Evolutionary conservation across 495 filamentous ascomycete genomes (phyloP).

Genomic region (Daldinia concentrica): DNA sequence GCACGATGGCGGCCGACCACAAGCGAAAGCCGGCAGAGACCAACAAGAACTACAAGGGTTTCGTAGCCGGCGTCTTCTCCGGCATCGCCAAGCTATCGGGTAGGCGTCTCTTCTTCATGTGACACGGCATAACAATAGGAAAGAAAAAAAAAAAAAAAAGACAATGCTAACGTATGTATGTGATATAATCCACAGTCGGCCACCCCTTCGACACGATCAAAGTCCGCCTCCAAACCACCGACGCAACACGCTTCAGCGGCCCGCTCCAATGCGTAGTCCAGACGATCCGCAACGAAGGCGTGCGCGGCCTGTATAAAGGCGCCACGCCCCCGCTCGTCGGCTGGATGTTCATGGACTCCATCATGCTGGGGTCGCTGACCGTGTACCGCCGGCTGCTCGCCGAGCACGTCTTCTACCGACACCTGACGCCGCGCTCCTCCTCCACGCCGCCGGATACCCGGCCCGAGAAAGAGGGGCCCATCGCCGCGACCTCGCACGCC

Average conservation of each 20-base stretch:
- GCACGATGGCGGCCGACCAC: constrained; percentile 43
- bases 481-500: constrained; percentile 31
- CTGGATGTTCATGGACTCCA: constrained; percentile 98
- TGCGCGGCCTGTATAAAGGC: constrained; percentile 86
- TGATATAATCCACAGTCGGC: constrained; percentile 48
- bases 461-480: constrained; percentile 30
- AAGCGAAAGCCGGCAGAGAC: constrained; percentile 39
- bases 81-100: constrained; percentile 91
- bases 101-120: constrained; percentile 50
- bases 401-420: constrained; percentile 73
- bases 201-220: constrained; percentile 93
- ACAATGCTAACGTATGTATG: background rate
- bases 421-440: constrained; percentile 56
- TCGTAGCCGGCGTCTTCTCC: constrained; percentile 92
- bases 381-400: constrained; percentile 85
- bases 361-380: constrained; percentile 93
- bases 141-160: background rate
- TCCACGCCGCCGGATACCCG: background rate
- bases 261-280: constrained; percentile 86
- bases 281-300: constrained; percentile 81
- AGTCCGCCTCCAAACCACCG: constrained; percentile 91
- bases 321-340: constrained; percentile 90
- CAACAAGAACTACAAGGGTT: constrained; percentile 79
- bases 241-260: constrained; percentile 78
- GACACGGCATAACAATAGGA: too few species aligned